phyloP scores from a whole-genome alignment of 2,329 filamentous ascomycete genomes.

The Nothophoma quercina region DNA sequence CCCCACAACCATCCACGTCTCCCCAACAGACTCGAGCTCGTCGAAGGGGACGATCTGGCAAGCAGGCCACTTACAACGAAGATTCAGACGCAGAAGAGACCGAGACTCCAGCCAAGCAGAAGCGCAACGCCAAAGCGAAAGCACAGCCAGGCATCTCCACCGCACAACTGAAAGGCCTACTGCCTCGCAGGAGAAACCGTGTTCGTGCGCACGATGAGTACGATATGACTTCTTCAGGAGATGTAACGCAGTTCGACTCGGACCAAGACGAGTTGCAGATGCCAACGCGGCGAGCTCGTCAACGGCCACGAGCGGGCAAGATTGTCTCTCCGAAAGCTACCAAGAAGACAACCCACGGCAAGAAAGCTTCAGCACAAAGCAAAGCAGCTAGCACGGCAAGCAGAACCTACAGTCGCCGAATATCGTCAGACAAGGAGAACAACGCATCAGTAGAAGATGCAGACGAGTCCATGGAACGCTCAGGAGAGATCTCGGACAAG shows the following conservation, averaged over 20 bases:
- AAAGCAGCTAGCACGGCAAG: conserved; percentile 33
- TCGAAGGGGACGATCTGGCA: conserved; percentile 24
- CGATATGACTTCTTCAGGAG: conserved; percentile 51
- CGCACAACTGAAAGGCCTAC: conserved; percentile 53
- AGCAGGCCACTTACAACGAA: conserved; percentile 26
- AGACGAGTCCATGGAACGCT: conserved; percentile 37
- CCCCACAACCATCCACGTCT: conserved; percentile 23
- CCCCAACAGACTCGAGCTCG: conserved; percentile 27
- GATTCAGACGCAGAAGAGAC: conserved; percentile 36
- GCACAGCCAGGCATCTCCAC: conserved; percentile 50
- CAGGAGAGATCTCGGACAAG: conserved; percentile 41
- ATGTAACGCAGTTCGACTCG: conserved; percentile 41
- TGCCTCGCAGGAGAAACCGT: conserved; percentile 52
- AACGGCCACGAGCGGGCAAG: conserved; percentile 25
- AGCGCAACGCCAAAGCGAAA: conserved; percentile 28
- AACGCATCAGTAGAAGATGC: conserved; percentile 35
- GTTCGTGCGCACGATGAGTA: conserved; percentile 47
- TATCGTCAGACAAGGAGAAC: conserved; percentile 55
- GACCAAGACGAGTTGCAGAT: conserved; percentile 54
- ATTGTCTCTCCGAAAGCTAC: conserved; percentile 30
- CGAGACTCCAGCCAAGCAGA: conserved; percentile 32
- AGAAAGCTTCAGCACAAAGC: conserved; percentile 25
- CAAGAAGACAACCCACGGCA: conserved; percentile 35
- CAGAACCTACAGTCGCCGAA: conserved; percentile 45
- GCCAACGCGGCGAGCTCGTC: conserved; percentile 32